Conservation (phyloP, 208 protist species). For the Leishmania gerbilli region DNA sequence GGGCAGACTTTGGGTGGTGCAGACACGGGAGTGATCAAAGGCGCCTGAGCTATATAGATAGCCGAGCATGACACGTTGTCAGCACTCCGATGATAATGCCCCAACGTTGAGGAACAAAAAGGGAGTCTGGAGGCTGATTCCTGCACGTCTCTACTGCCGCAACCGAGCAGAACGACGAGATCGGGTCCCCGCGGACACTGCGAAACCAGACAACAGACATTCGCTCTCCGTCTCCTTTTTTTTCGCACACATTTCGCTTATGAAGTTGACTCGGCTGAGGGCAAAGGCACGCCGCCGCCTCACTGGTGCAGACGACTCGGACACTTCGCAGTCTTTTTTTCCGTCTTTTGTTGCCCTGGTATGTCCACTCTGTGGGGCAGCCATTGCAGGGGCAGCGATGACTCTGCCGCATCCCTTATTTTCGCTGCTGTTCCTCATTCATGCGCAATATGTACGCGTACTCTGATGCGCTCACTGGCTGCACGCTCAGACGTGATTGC, state of each 20-base stretch:
- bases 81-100: not conserved
- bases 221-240: not conserved
- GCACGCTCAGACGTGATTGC: constrained; percentile 73
- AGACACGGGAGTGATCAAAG: not conserved
- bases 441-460: constrained; percentile 68
- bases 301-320: not conserved
- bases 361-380: too few relatives aligned
- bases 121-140: not conserved
- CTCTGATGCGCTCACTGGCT: constrained; percentile 57
- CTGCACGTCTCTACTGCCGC: not conserved
- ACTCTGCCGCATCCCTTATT: not conserved
- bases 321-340: not conserved
- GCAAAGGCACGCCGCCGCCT: not conserved
- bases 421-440: constrained; percentile 10
- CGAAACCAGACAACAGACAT: not conserved
- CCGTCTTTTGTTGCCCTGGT: not conserved
- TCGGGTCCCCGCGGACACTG: not conserved
- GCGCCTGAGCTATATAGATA: not conserved
- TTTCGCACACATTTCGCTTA: not conserved
- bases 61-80: not conserved
- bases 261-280: not conserved
- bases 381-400: not conserved
- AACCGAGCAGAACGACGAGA: not conserved
- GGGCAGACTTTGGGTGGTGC: not conserved
- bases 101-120: not conserved